Conservation (phyloP, 768 basidiomycete genomes). For the Boletus reticuloceps region DNA sequence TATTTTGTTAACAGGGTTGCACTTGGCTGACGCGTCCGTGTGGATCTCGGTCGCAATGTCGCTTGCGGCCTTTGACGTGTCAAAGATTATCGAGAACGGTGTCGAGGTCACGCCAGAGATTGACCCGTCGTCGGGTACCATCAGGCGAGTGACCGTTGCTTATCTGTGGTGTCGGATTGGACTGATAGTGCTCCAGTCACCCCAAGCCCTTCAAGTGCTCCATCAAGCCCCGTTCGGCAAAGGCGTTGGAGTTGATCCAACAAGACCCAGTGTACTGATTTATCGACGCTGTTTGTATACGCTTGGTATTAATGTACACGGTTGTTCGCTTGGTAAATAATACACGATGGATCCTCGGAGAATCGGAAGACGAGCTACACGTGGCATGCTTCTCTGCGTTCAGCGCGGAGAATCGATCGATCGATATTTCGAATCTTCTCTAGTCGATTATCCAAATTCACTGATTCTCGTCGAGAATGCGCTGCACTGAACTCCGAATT, state of each 20-base stretch:
- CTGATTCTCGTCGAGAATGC: slow-evolving; percentile 42
- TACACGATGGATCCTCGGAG: slow-evolving; percentile 11
- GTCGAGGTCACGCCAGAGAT: slow-evolving; percentile 50
- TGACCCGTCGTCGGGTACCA: slow-evolving; percentile 60
- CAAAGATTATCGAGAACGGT: slow-evolving; percentile 44
- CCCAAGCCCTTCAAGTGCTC: slow-evolving; percentile 61
- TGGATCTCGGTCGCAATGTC: slow-evolving; percentile 44
- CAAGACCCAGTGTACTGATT: slow-evolving; percentile 37
- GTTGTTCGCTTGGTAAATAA: no score
- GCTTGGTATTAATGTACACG: no score
- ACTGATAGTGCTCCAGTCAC: slow-evolving; percentile 37
- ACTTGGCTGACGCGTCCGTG: slow-evolving; percentile 50
- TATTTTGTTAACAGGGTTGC: slow-evolving; percentile 36
- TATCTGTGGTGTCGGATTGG: neutral
- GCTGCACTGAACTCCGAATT: slow-evolving; percentile 42
- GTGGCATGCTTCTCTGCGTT: neutral
- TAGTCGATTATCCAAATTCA: no score
- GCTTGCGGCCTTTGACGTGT: slow-evolving; percentile 48
- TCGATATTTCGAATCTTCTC: slow-evolving; percentile 1
- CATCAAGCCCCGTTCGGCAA: slow-evolving; percentile 59
- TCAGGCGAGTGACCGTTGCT: slow-evolving; percentile 41
- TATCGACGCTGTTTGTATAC: no score
- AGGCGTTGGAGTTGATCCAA: slow-evolving; percentile 52
- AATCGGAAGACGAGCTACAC: neutral
- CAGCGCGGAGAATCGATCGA: slow-evolving; percentile 2